These are phyloP conservation scores for Debaryomyces subglobosus DNA, from an alignment of 1,139 yeast species.

Conservation along the genomic window DNA sequence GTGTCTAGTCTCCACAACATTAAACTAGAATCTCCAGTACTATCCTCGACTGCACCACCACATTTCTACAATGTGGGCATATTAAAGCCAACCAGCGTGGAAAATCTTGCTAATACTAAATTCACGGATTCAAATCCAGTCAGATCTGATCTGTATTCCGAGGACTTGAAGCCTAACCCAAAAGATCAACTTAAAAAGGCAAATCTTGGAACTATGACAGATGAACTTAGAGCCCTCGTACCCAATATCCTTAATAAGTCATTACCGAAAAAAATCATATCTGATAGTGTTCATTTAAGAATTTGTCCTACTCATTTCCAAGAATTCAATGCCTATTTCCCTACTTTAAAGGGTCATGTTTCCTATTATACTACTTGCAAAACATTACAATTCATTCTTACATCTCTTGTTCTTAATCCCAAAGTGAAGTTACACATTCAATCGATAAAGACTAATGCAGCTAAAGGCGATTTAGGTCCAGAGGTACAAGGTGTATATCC, in stretches of 20 bases:
- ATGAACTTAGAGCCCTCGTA: constrained; percentile 51
- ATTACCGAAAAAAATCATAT: constrained; percentile 52
- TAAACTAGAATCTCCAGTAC: neutral
- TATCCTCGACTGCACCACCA: neutral
- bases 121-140: neutral
- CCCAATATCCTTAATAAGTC: constrained; percentile 58
- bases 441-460: constrained; percentile 33
- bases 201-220: constrained; percentile 64
- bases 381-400: constrained; percentile 56
- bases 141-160: neutral
- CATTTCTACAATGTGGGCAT: neutral
- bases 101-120: neutral
- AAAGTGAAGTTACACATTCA: constrained; percentile 54
- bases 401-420: constrained; percentile 57
- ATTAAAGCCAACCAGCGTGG: neutral
- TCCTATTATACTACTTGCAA: constrained; percentile 58
- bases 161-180: neutral
- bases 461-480: constrained; percentile 27
- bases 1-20: neutral
- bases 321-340: constrained; percentile 54
- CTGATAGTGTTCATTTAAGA: constrained; percentile 57
- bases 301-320: constrained; percentile 62
- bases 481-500: constrained; percentile 25
- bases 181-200: constrained; percentile 38
- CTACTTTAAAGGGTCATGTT: constrained; percentile 61